phyloP scores from a whole-genome alignment of 2,329 filamentous ascomycete species.

The Bimuria novae-zelandiae region DNA sequence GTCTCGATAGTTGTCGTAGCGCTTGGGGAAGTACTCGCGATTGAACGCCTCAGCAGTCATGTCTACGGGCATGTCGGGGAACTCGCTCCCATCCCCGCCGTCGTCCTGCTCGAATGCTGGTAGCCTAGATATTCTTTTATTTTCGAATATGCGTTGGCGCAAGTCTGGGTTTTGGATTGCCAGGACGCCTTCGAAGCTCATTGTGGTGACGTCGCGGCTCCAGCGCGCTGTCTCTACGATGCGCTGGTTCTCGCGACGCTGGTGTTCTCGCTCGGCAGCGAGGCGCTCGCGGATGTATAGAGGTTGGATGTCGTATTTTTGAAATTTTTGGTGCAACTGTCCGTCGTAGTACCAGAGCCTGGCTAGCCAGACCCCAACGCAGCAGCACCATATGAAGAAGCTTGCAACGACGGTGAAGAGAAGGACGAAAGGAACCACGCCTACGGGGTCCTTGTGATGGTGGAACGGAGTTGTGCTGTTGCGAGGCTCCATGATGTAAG shows the following conservation, averaged over 20 bases:
- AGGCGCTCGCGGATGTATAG: conserved; percentile 14
- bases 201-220: background rate
- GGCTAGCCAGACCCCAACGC: conserved; percentile 22
- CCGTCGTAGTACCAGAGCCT: conserved; percentile 35
- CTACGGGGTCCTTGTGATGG: too few species aligned
- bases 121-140: conserved; percentile 29
- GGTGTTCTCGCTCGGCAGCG: conserved; percentile 8
- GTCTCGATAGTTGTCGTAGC: conserved; percentile 39
- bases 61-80: conserved; percentile 28
- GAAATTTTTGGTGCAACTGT: conserved; percentile 21
- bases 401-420: conserved; percentile 21
- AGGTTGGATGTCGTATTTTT: conserved; percentile 25
- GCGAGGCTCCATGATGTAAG: too few species aligned
- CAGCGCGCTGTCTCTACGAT: background rate
- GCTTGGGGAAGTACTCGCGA: conserved; percentile 6
- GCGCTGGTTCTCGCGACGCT: background rate
- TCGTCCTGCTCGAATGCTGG: conserved; percentile 37
- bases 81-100: conserved; percentile 34
- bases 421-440: background rate
- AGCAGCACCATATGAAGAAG: conserved; percentile 26
- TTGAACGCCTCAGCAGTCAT: conserved; percentile 12
- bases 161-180: conserved; percentile 11
- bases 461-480: too few species aligned
- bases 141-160: conserved; percentile 23
- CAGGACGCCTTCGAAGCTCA: conserved; percentile 8